phyloP scores from a whole-genome alignment of 768 basidiomycete genomes.

The Podaxis sp. region DNA sequence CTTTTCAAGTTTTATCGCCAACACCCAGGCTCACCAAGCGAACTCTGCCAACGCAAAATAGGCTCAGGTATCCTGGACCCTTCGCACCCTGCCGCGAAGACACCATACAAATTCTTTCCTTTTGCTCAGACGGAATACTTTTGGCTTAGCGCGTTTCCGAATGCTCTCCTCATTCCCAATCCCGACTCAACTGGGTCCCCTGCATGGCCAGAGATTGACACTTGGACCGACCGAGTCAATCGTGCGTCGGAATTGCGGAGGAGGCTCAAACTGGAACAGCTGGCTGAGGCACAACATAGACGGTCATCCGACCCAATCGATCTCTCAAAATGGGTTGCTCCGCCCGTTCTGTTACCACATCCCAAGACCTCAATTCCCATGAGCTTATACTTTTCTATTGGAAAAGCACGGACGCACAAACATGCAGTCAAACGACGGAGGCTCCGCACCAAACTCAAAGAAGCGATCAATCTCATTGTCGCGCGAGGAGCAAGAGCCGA shows the following conservation, averaged over 20 bases:
- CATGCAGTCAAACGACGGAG: conserved; percentile 8
- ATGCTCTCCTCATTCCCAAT: conserved; percentile 8
- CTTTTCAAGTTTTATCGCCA: not conserved
- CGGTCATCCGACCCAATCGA: not conserved
- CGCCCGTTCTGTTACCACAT: not conserved
- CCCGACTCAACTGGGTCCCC: conserved; percentile 3
- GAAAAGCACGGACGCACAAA: conserved; percentile 11
- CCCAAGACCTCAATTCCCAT: conserved; percentile 6
- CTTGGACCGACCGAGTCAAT: not conserved
- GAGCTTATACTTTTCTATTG: conserved; percentile 5
- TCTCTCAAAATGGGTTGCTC: not conserved
- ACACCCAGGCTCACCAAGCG: conserved; percentile 2
- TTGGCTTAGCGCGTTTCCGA: conserved; percentile 3
- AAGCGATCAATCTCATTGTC: conserved; percentile 1
- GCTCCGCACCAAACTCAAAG: conserved; percentile 6
- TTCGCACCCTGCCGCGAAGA: conserved; percentile 1
- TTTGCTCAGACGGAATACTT: not conserved
- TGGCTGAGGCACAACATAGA: not conserved
- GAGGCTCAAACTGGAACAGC: not conserved
- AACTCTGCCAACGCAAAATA: not conserved
- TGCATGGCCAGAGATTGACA: not conserved
- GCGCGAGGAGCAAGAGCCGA: not conserved
- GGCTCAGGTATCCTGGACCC: conserved; percentile 1
- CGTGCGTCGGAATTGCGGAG: not conserved
- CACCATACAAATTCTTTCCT: not conserved